These are phyloP conservation scores for Thielaviopsis euricoi DNA, from an alignment of 2,329 filamentous ascomycete species.

Conservation along the genomic window DNA sequence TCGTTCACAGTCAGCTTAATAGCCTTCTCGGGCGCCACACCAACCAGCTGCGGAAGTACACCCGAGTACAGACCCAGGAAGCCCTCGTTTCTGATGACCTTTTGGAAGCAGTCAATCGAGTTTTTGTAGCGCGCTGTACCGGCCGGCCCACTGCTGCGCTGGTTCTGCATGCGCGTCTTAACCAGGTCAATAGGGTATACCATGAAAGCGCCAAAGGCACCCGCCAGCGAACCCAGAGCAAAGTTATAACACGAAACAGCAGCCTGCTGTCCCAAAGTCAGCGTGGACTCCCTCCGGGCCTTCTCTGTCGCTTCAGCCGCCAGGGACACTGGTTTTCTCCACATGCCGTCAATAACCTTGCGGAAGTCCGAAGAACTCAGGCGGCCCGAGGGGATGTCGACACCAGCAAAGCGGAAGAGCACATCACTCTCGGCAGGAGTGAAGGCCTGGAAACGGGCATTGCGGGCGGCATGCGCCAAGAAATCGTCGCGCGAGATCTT, in stretches of 20 bases:
- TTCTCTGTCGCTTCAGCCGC: conserved; percentile 4
- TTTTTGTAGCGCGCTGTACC: conserved; percentile 92
- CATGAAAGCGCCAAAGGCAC: conserved; percentile 97
- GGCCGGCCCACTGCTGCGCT: conserved; percentile 56
- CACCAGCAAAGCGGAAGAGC: conserved; percentile 90
- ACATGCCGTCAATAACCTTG: conserved; percentile 87
- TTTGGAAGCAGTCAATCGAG: conserved; percentile 85
- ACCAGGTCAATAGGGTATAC: conserved; percentile 98
- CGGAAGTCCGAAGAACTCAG: conserved; percentile 73
- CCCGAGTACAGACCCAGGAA: conserved; percentile 83
- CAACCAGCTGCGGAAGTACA: conserved; percentile 84
- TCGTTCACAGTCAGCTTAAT: conserved; percentile 99
- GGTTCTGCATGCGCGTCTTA: conserved; percentile 97
- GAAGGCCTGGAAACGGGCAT: conserved; percentile 88
- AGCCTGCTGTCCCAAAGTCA: conserved; percentile 12
- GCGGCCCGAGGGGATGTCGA: conserved; percentile 76
- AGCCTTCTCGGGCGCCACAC: conserved; percentile 97
- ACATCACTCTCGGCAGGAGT: conserved; percentile 99
- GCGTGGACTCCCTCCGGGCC: conserved; percentile 22
- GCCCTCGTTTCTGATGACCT: conserved; percentile 87
- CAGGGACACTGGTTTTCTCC: conserved; percentile 47
- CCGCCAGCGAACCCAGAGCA: conserved; percentile 70
- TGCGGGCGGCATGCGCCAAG: conserved; percentile 76
- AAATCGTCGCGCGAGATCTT: conserved; percentile 93
- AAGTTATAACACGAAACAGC: conserved; percentile 82